phyloP scores from a whole-genome alignment of 305 asterid species.

The Fraxinus xanthoxyloides region DNA sequence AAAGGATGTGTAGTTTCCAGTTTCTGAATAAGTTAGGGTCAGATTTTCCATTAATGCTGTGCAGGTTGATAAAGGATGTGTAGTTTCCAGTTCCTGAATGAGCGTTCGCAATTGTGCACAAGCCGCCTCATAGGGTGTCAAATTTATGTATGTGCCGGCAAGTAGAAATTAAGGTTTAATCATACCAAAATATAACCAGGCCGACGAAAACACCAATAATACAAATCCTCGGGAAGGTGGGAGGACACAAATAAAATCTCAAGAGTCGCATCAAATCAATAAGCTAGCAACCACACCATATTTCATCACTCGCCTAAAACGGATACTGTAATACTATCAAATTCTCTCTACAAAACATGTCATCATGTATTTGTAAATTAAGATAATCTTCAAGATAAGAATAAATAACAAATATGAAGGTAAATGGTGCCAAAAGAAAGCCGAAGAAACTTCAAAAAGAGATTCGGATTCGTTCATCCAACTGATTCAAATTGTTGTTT shows the following conservation, averaged over 20 bases:
- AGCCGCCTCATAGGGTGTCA: not conserved
- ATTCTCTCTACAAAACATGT: not conserved
- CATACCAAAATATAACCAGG: not conserved
- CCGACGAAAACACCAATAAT: not conserved
- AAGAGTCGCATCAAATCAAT: not conserved
- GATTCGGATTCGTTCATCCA: not conserved
- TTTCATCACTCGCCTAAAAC: not conserved
- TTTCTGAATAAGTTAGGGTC: not conserved
- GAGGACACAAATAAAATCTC: not conserved
- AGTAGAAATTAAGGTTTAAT: not conserved
- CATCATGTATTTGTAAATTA: not conserved
- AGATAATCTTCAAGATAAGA: not conserved
- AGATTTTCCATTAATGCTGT: conserved; percentile 11
- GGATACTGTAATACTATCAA: not conserved
- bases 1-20: not conserved
- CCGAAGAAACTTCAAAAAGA: not conserved
- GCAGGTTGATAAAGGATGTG: not conserved
- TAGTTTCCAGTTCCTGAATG: not conserved
- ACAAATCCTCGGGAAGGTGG: not conserved
- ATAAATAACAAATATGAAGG: not conserved
- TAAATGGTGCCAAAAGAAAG: not conserved
- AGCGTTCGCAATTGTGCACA: not conserved
- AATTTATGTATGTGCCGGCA: not conserved
- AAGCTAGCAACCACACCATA: not conserved
- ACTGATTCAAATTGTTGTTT: not conserved